These are phyloP conservation scores for Penicillium sp. DNA, from an alignment of 2,329 filamentous ascomycete species.

Conservation along the genomic window DNA sequence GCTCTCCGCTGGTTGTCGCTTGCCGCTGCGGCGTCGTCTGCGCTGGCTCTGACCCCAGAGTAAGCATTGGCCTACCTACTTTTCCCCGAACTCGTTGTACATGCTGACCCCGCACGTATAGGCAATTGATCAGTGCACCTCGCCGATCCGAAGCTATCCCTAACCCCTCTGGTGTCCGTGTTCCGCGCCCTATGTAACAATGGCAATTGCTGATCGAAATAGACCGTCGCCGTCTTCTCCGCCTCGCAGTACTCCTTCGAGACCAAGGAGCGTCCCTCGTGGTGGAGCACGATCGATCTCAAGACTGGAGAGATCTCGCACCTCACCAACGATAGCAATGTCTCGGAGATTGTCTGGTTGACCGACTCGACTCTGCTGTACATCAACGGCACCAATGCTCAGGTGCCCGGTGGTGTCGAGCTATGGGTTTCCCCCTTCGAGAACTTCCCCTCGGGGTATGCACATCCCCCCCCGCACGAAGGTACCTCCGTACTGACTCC, in stretches of 20 bases:
- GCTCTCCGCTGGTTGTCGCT: constrained; percentile 31
- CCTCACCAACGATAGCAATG: constrained; percentile 67
- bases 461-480: not conserved
- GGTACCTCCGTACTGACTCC: not conserved
- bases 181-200: not conserved
- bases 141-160: constrained; percentile 43
- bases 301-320: constrained; percentile 67
- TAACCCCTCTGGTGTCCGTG: constrained; percentile 46
- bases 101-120: constrained; percentile 18
- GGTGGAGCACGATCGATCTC: constrained; percentile 74
- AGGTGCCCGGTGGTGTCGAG: constrained; percentile 45
- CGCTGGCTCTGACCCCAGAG: constrained; percentile 36
- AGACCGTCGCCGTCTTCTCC: constrained; percentile 55
- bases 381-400: constrained; percentile 54
- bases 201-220: constrained; percentile 6
- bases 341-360: constrained; percentile 78
- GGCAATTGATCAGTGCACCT: constrained; percentile 44
- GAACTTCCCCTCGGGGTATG: constrained; percentile 40
- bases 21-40: constrained; percentile 29
- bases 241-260: constrained; percentile 81
- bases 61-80: constrained; percentile 20
- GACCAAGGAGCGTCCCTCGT: constrained; percentile 64
- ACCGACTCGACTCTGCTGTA: constrained; percentile 65
- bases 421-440: constrained; percentile 44
- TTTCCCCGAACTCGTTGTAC: not conserved